These are phyloP conservation scores for Teunomyces gatunensis DNA, from an alignment of 805 yeast species.

Conservation along the genomic window DNA sequence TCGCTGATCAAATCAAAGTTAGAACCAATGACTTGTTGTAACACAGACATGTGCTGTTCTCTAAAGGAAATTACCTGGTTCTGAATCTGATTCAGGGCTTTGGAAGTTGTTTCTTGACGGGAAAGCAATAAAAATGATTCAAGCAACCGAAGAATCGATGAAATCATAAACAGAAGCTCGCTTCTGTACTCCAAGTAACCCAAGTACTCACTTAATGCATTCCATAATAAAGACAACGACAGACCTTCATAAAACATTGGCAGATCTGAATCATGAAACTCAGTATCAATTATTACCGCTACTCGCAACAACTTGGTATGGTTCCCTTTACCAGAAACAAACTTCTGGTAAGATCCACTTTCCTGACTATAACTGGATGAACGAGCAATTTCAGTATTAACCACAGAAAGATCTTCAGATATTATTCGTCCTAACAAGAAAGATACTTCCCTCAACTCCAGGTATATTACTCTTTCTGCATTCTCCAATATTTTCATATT, in stretches of 20 bases:
- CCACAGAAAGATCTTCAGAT: too few species aligned
- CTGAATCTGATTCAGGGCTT: slow-evolving; percentile 55
- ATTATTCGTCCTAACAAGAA: too few species aligned
- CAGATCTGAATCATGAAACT: slow-evolving; percentile 58
- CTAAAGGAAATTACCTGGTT: slow-evolving; percentile 75
- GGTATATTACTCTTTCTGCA: too few species aligned
- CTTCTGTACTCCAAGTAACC: slow-evolving; percentile 56
- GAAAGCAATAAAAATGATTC: slow-evolving; percentile 96
- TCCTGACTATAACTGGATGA: slow-evolving; percentile 40
- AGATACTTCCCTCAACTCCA: too few species aligned
- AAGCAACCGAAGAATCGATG: slow-evolving; percentile 78
- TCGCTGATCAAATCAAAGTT: slow-evolving; percentile 95
- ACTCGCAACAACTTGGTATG: slow-evolving; percentile 84
- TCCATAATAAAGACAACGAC: slow-evolving; percentile 80
- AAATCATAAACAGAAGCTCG: slow-evolving; percentile 55
- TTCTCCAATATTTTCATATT: too few species aligned
- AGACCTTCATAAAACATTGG: slow-evolving; percentile 60
- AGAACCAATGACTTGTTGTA: slow-evolving; percentile 86
- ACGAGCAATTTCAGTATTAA: slow-evolving; percentile 37
- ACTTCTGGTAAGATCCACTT: slow-evolving; percentile 56
- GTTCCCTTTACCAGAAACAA: slow-evolving; percentile 76
- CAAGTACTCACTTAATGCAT: slow-evolving; percentile 72
- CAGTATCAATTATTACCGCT: slow-evolving; percentile 81
- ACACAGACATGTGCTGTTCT: slow-evolving; percentile 78
- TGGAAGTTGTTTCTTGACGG: slow-evolving; percentile 4